These are phyloP conservation scores for Saxophila tyrrhenica DNA, from an alignment of 495 filamentous ascomycete genomes.

Conservation along the genomic window DNA sequence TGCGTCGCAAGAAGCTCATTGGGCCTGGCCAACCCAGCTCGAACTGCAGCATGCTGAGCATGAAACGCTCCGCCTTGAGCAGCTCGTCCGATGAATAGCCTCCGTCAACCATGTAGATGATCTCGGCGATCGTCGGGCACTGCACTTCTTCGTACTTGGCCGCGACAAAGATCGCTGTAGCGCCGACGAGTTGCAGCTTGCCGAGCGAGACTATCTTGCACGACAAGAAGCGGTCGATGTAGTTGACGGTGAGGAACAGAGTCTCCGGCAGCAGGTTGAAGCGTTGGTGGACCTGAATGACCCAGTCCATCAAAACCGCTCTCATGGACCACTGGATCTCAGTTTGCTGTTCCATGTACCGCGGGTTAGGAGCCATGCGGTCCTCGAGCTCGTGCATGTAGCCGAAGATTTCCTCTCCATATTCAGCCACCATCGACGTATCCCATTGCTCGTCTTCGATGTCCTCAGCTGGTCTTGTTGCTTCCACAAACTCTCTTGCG, in stretches of 20 bases:
- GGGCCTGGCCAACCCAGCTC: constrained; percentile 94
- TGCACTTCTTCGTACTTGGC: constrained; percentile 99
- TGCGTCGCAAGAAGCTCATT: constrained; percentile 92
- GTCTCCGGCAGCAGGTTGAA: constrained; percentile 90
- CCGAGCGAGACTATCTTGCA: constrained; percentile 86
- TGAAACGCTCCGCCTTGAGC: constrained; percentile 93
- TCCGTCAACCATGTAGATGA: constrained; percentile 95
- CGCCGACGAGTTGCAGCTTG: constrained; percentile 92
- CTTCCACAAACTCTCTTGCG: constrained; percentile 58
- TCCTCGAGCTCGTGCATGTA: constrained; percentile 84
- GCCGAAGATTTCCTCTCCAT: constrained; percentile 85
- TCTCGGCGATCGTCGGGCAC: constrained; percentile 85
- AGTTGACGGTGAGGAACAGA: constrained; percentile 84
- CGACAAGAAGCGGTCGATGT: constrained; percentile 92
- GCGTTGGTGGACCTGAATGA: constrained; percentile 87
- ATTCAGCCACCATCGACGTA: constrained; percentile 97
- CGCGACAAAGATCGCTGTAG: constrained; percentile 89
- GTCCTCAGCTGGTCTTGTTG: constrained; percentile 46
- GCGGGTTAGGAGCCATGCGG: constrained; percentile 68
- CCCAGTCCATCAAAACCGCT: constrained; percentile 94
- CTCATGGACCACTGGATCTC: constrained; percentile 99
- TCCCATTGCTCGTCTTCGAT: constrained; percentile 83
- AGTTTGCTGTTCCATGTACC: constrained; percentile 95
- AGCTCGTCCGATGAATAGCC: constrained; percentile 86
- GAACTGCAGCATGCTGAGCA: constrained; percentile 90